Conservation (phyloP, 1,139 yeast species). For the Pichia sp. region DNA sequence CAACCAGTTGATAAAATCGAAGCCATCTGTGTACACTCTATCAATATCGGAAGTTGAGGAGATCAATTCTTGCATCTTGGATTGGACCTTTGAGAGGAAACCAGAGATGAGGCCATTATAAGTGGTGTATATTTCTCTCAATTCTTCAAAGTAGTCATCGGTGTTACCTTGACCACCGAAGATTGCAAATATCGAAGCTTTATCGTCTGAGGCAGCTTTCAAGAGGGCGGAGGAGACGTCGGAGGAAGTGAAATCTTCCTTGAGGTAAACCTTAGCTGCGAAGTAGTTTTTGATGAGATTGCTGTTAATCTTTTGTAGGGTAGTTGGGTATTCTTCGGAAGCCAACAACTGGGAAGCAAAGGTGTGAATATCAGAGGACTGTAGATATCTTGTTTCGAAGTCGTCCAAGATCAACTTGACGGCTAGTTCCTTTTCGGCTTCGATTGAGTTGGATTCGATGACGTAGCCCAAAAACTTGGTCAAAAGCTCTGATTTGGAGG, state of each 20-base stretch:
- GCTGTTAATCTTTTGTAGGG: constrained; percentile 63
- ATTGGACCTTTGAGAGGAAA: constrained; percentile 65
- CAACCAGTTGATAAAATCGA: constrained; percentile 85
- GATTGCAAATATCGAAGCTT: constrained; percentile 70
- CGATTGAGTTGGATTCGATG: constrained; percentile 36
- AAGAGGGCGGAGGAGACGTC: constrained; percentile 65
- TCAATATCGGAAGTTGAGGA: constrained; percentile 72
- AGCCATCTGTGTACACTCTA: constrained; percentile 90
- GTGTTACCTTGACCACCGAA: constrained; percentile 99
- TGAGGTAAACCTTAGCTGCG: constrained; percentile 33
- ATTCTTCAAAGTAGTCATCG: constrained; percentile 95
- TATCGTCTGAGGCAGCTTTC: constrained; percentile 41
- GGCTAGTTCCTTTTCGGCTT: constrained; percentile 46
- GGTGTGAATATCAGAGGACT: constrained; percentile 81
- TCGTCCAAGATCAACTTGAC: constrained; percentile 68
- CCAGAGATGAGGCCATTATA: constrained; percentile 75
- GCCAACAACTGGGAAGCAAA: constrained; percentile 70
- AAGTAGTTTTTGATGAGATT: constrained; percentile 68
- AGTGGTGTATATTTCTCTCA: constrained; percentile 74
- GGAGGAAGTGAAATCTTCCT: constrained; percentile 21
- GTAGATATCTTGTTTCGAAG: constrained; percentile 75
- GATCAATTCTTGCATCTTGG: constrained; percentile 63
- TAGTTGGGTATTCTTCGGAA: constrained; percentile 55
- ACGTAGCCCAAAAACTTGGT: constrained; percentile 82
- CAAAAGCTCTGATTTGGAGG: constrained; percentile 81